Base-by-base conservation (phyloP, 2,329 filamentous ascomycete genomes). In the Colletotrichum sp. region DNA sequence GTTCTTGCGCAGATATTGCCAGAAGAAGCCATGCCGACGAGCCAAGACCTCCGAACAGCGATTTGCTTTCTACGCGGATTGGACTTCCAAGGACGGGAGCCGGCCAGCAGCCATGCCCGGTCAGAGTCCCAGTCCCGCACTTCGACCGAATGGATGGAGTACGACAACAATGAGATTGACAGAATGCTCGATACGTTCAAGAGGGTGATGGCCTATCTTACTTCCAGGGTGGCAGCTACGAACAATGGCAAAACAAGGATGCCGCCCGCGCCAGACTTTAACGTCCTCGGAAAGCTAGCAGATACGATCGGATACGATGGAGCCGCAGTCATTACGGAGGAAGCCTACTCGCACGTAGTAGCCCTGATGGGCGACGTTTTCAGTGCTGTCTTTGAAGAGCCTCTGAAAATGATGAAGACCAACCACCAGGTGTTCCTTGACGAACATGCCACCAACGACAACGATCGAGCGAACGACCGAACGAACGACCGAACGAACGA, bases 161-260 rank as follows among this genome's bases (percentile, higher is more conserved):
- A 26, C 26, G 26, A 26, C 26, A 26, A 26, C 26, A 26, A 26
- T 26, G 26, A 26, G 26, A 26, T 26, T 26, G 26, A 26, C 26
- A 26, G 26, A n/a, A 43, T 43, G 39, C 0, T 43, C 16, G 39
- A 43, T 43, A 43, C 39, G 39, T n/a, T 43, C 16, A 10, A 43
- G 39, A 9, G 1, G 8, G 16, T 43, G 39, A 43, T 10, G 39
- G 39, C 16, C 16, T 5, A 0, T 43, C 39, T 43, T 0, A 43
- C 36, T 43, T 43, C 36, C 16, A 0, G 16, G 0, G 36, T 0
- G 0, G 36, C 36, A 43, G 36, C 36, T 43, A 0, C 16, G 0
- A 43, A n/a, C 0, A 18, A 18, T 1, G 36, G 36, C 36, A 43
- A 0, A n/a, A 43, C 36, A 43, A 1, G 1, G 0, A 43, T 43